These are phyloP conservation scores for Micromonas pusilla DNA, from an alignment of 139 green algal species.

Conservation along the genomic window DNA sequence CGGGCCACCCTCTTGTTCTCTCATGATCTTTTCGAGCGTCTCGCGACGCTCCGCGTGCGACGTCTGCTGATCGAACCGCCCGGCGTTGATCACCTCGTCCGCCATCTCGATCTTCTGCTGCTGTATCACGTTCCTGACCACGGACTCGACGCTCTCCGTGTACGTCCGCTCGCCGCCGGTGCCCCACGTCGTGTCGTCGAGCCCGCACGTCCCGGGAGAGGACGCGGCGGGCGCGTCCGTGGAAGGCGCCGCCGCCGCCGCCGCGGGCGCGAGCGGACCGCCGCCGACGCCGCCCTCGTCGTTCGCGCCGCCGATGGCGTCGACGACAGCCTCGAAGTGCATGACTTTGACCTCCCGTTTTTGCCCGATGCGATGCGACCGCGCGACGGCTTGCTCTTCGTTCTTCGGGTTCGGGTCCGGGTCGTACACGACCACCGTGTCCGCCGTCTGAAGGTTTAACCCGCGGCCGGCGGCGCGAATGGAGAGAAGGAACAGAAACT, in stretches of 20 bases:
- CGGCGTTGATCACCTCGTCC: constrained; percentile 67
- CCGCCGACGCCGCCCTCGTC: background rate
- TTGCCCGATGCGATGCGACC: constrained; percentile 88
- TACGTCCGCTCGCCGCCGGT: constrained; percentile 42
- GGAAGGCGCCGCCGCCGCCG: no score
- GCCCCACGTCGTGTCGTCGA: constrained; percentile 4
- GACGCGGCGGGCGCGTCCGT: no score
- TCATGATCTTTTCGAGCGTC: constrained; percentile 21
- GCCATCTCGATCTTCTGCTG: constrained; percentile 98
- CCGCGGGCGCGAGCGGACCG: no score
- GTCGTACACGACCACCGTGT: constrained; percentile 98
- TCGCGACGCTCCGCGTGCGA: constrained; percentile 68
- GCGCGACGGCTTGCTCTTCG: constrained; percentile 96
- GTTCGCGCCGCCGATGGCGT: constrained; percentile 31
- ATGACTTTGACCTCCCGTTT: constrained; percentile 83
- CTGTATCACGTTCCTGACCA: constrained; percentile 96
- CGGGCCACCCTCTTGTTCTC: background rate
- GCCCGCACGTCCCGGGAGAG: background rate
- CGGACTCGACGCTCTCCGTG: constrained; percentile 81
- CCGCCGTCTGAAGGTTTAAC: constrained; percentile 89
- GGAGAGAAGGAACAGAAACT: constrained; percentile 94
- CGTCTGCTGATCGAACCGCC: constrained; percentile 85
- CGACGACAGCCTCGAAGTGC: constrained; percentile 80
- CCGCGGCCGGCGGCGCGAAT: constrained; percentile 87
- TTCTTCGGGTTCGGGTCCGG: constrained; percentile 98